phyloP scores from a whole-genome alignment of 1,284 basidiomycete genomes.

The Agaricales sp. region DNA sequence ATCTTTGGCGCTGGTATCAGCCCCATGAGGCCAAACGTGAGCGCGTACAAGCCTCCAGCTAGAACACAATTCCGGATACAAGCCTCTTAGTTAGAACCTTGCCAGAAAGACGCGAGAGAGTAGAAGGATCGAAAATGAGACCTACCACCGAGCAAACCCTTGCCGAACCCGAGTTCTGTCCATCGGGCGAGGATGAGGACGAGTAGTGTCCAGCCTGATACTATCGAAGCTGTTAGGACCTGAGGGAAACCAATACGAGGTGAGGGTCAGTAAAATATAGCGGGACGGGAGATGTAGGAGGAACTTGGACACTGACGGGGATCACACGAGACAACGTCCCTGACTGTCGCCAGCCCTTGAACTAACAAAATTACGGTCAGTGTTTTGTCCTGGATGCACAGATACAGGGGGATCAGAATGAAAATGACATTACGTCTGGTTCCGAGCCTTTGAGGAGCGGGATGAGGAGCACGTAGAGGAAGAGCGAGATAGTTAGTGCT shows the following conservation, averaged over 20 bases:
- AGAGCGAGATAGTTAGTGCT: slow-evolving; percentile 49
- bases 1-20: slow-evolving; percentile 53
- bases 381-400: too few species aligned
- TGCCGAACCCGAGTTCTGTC: slow-evolving; percentile 51
- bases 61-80: slow-evolving; percentile 7
- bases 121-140: slow-evolving; percentile 7
- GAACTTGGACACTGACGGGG: slow-evolving; percentile 24
- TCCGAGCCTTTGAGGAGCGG: slow-evolving; percentile 54
- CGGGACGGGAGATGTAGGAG: background rate
- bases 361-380: slow-evolving; percentile 26
- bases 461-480: slow-evolving; percentile 58
- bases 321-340: slow-evolving; percentile 48
- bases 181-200: slow-evolving; percentile 52
- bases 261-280: background rate
- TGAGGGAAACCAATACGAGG: slow-evolving; percentile 14
- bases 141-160: slow-evolving; percentile 54
- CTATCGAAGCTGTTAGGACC: slow-evolving; percentile 55
- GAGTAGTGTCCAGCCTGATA: slow-evolving; percentile 57
- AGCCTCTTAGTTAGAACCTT: slow-evolving; percentile 6
- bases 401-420: background rate
- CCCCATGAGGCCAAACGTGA: slow-evolving; percentile 60
- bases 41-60: slow-evolving; percentile 60
- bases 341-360: slow-evolving; percentile 51
- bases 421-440: slow-evolving; percentile 44
- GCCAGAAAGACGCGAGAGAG: slow-evolving; percentile 1